These are phyloP conservation scores for Ceratorhiza oryzae-sativae DNA, from an alignment of 1,284 basidiomycete species.

Conservation along the genomic window DNA sequence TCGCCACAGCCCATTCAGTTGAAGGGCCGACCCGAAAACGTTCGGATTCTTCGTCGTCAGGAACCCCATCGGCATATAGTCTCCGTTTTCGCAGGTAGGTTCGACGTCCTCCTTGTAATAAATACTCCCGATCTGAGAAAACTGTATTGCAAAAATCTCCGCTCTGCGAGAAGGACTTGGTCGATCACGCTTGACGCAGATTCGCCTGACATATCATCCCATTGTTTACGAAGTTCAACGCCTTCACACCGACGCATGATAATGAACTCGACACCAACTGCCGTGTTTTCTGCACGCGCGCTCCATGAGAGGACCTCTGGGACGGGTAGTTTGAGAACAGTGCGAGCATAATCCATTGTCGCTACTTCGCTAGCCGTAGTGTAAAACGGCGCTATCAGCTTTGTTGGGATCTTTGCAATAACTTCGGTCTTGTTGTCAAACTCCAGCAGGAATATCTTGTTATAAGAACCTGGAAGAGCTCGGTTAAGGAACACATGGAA, in stretches of 20 bases:
- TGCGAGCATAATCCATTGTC: slow-evolving; percentile 52
- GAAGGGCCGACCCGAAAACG: slow-evolving; percentile 48
- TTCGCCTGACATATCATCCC: slow-evolving; percentile 39
- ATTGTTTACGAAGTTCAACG: slow-evolving; percentile 45
- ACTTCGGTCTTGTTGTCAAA: slow-evolving; percentile 50
- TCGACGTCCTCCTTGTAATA: slow-evolving; percentile 52
- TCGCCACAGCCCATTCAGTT: slow-evolving; percentile 47
- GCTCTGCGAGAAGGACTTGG: slow-evolving; percentile 46
- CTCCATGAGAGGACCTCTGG: slow-evolving; percentile 52
- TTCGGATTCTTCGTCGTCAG: slow-evolving; percentile 40
- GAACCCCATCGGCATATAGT: slow-evolving; percentile 42
- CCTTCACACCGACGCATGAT: slow-evolving; percentile 53
- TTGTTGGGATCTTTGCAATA: slow-evolving; percentile 50
- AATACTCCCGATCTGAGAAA: slow-evolving; percentile 52
- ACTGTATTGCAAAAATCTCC: slow-evolving; percentile 44
- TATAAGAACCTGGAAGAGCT: slow-evolving; percentile 44
- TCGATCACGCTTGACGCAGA: slow-evolving; percentile 37
- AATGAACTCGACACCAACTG: slow-evolving; percentile 53
- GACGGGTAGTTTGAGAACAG: slow-evolving; percentile 48
- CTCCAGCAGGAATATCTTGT: slow-evolving; percentile 49
- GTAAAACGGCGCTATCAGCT: slow-evolving; percentile 48
- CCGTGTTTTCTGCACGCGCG: slow-evolving; percentile 44
- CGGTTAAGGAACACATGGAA: background rate
- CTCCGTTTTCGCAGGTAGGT: slow-evolving; percentile 44
- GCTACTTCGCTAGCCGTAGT: slow-evolving; percentile 55